These are phyloP conservation scores for Papiliotrema nemorosa DNA, from an alignment of 1,284 basidiomycete species.

Conservation along the genomic window DNA sequence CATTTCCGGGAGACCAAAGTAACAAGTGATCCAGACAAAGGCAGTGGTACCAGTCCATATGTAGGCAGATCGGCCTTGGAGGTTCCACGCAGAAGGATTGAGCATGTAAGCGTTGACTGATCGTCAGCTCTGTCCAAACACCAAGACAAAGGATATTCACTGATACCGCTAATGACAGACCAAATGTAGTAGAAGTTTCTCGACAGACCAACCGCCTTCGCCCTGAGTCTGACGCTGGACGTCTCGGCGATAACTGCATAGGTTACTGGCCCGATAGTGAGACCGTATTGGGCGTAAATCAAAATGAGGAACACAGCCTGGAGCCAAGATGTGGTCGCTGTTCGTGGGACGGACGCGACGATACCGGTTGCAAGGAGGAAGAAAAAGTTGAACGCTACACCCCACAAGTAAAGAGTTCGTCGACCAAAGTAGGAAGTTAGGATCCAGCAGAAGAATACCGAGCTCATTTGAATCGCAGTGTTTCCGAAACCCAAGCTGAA, in stretches of 20 bases:
- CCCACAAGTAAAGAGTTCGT: constrained; percentile 51
- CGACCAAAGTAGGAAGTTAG: constrained; percentile 48
- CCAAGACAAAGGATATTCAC: constrained; percentile 4
- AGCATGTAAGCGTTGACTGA: constrained; percentile 3
- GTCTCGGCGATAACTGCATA: constrained; percentile 53
- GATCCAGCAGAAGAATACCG: constrained; percentile 3
- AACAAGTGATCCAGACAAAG: constrained; percentile 16
- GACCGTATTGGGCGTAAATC: constrained; percentile 47
- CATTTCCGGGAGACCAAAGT: constrained; percentile 46
- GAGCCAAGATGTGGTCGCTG: neutral
- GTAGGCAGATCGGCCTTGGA: constrained; percentile 34
- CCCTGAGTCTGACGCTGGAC: constrained; percentile 50
- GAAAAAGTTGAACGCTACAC: constrained; percentile 46
- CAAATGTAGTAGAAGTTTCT: constrained; percentile 24
- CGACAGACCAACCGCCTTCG: constrained; percentile 51
- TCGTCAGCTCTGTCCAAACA: neutral
- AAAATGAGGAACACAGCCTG: constrained; percentile 40
- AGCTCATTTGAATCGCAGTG: neutral
- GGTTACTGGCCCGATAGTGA: constrained; percentile 35
- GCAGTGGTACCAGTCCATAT: constrained; percentile 39
- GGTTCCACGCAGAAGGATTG: constrained; percentile 14
- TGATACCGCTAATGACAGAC: constrained; percentile 13
- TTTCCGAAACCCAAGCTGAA: constrained; percentile 39
- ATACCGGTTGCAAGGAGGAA: constrained; percentile 48
- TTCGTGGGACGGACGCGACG: constrained; percentile 34